These are phyloP conservation scores for Drosera capensis DNA, from an alignment of 148 eudicot species.

Conservation along the genomic window DNA sequence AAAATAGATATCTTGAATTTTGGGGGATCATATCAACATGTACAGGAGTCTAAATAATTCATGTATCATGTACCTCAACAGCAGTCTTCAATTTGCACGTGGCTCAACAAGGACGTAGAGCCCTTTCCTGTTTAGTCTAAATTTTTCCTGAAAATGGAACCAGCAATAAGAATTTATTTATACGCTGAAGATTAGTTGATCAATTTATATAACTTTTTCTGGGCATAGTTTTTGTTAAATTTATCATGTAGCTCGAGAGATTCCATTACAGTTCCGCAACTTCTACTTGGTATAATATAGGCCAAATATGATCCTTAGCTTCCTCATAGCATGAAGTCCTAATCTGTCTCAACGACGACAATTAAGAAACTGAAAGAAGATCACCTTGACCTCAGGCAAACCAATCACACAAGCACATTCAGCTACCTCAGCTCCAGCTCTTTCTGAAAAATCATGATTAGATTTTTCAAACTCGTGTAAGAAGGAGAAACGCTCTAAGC, in stretches of 20 bases:
- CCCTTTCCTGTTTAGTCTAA: constrained; percentile 43
- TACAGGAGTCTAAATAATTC: too few relatives aligned
- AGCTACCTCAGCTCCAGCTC: constrained; percentile 50
- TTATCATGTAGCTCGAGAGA: too few relatives aligned
- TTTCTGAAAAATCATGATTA: constrained; percentile 18
- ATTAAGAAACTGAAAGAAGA: background rate
- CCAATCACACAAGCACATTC: constrained; percentile 88
- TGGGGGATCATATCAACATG: too few relatives aligned
- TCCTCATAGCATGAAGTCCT: background rate
- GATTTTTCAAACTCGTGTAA: too few relatives aligned
- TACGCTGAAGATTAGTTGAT: too few relatives aligned
- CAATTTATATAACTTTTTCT: too few relatives aligned
- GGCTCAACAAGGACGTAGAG: constrained; percentile 83
- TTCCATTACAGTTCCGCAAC: too few relatives aligned
- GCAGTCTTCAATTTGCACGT: constrained; percentile 35
- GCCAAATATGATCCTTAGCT: too few relatives aligned
- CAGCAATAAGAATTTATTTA: background rate
- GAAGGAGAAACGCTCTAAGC: too few relatives aligned
- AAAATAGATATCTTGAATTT: too few relatives aligned
- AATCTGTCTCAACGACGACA: background rate
- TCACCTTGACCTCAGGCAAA: constrained; percentile 64
- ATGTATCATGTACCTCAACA: constrained; percentile 32
- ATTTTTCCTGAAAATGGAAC: constrained; percentile 33
- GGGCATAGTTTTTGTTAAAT: too few relatives aligned
- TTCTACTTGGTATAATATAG: too few relatives aligned